A percentile compares a stretch with the other conserved stretches of the same genome.
These are phyloP conservation scores for Penicillium rolfsii DNA, from an alignment of 2,329 filamentous ascomycete species.

Conservation along the genomic window DNA sequence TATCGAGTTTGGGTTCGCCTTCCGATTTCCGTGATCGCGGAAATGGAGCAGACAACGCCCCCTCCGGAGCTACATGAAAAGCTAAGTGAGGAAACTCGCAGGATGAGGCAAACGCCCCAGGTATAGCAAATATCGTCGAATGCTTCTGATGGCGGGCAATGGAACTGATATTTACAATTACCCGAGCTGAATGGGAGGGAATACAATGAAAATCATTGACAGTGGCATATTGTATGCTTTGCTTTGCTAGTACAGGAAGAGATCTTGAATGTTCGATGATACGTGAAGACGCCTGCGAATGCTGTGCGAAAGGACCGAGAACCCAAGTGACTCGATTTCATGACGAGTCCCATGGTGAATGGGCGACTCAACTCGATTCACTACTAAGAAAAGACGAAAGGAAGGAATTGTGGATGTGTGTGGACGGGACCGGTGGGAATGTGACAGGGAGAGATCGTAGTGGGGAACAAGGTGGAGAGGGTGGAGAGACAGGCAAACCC, in stretches of 20 bases:
- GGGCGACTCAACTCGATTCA: background rate
- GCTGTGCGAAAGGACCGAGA: slow-evolving; percentile 4
- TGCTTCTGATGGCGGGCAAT: background rate
- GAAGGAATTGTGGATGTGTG: background rate
- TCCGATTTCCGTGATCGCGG: background rate
- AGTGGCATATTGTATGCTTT: slow-evolving; percentile 1
- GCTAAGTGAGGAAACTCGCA: background rate
- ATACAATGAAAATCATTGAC: background rate
- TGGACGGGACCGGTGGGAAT: background rate
- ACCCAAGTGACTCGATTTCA: slow-evolving; percentile 8
- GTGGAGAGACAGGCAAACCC: background rate
- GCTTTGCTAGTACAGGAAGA: slow-evolving; percentile 3
- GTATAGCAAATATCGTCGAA: background rate
- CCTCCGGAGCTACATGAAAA: background rate
- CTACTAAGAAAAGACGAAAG: background rate
- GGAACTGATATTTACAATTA: background rate
- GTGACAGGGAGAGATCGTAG: background rate
- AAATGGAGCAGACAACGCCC: background rate
- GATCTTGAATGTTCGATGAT: background rate
- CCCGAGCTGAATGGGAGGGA: too few species aligned
- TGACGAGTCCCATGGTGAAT: slow-evolving; percentile 2
- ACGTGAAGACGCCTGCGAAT: slow-evolving; percentile 11
- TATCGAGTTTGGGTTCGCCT: background rate
- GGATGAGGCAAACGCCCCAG: background rate
- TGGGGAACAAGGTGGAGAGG: background rate